Percentiles rank a stretch among this genome's conserved stretches.
Evolutionary conservation across 345 rosid genomes (phyloP).

Genomic region (Durio zibethinus): DNA sequence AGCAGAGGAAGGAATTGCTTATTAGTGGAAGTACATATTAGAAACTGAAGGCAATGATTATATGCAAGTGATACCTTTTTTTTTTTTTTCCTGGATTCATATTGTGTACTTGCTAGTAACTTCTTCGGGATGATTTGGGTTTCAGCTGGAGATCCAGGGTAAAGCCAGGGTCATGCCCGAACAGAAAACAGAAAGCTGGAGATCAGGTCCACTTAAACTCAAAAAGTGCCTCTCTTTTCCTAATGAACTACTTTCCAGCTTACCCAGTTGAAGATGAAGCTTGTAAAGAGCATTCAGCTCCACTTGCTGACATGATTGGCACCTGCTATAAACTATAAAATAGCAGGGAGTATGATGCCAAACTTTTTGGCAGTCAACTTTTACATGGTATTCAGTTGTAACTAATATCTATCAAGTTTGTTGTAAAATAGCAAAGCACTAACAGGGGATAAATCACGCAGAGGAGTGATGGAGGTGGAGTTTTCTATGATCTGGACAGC

Average conservation of each 20-base stretch:
- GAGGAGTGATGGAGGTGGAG: conserved; percentile 98
- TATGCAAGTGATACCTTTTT: neutral
- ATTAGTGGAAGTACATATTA: conserved; percentile 89
- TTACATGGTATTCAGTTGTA: conserved; percentile 65
- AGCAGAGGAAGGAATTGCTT: conserved; percentile 95
- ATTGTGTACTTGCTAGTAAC: neutral
- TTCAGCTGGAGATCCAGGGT: conserved; percentile 97
- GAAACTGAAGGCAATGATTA: conserved; percentile 73
- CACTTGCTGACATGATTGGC: conserved; percentile 76
- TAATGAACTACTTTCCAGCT: conserved; percentile 90
- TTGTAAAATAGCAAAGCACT: conserved; percentile 8
- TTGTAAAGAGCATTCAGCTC: conserved; percentile 89
- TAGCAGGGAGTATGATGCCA: conserved; percentile 77
- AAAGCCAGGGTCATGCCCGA: conserved; percentile 77
- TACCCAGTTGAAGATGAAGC: conserved; percentile 78
- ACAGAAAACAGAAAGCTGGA: conserved; percentile 95
- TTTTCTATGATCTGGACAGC: conserved; percentile 73
- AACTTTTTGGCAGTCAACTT: conserved; percentile 93
- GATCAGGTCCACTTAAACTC: conserved; percentile 64
- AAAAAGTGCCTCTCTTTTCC: conserved; percentile 66
- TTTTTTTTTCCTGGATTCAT: neutral
- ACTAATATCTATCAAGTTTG: neutral
- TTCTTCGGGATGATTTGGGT: conserved; percentile 18
- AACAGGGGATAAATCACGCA: conserved; percentile 34
- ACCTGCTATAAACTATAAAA: conserved; percentile 86